phyloP scores from a whole-genome alignment of 345 rosid genomes.

The Stellera chamaejasme region DNA sequence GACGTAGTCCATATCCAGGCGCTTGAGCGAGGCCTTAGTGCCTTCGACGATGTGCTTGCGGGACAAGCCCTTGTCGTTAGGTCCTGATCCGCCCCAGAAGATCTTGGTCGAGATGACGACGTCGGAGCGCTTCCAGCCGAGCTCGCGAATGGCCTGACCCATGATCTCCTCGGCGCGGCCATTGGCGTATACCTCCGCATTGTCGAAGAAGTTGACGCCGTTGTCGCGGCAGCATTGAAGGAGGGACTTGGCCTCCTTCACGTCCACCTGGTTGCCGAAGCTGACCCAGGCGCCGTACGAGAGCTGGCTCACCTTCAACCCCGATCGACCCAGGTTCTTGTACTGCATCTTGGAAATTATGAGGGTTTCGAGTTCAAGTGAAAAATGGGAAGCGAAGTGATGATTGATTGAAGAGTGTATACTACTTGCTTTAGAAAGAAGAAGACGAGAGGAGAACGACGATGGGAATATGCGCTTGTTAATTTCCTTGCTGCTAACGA shows the following conservation, averaged over 20 bases:
- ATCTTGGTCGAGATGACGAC: constrained; percentile 89
- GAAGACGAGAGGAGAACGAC: not conserved
- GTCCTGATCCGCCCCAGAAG: constrained; percentile 99
- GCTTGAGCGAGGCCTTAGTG: constrained; percentile 79
- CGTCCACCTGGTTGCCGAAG: constrained; percentile 96
- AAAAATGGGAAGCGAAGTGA: not conserved
- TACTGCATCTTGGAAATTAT: constrained; percentile 48
- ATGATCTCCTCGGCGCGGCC: constrained; percentile 98
- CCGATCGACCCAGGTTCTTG: constrained; percentile 83
- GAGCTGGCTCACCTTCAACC: constrained; percentile 87
- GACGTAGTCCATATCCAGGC: constrained; percentile 90
- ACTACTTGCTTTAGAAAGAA: not conserved
- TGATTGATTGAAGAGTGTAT: too few relatives aligned
- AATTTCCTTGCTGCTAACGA: not conserved
- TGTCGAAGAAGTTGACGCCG: constrained; percentile 98
- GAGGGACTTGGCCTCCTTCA: constrained; percentile 88
- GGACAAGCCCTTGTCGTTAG: constrained; percentile 86
- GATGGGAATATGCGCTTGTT: not conserved
- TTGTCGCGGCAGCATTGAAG: constrained; percentile 84
- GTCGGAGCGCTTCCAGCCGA: constrained; percentile 97
- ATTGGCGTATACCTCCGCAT: constrained; percentile 97
- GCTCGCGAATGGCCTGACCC: constrained; percentile 95
- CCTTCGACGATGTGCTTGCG: constrained; percentile 94
- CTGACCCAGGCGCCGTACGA: constrained; percentile 93
- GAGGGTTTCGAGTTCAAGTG: not conserved